A percentile compares a stretch with the other conserved stretches of the same genome.
Conservation (phyloP, 2,329 filamentous ascomycete genomes). For the Taxawa tesnikishii region DNA sequence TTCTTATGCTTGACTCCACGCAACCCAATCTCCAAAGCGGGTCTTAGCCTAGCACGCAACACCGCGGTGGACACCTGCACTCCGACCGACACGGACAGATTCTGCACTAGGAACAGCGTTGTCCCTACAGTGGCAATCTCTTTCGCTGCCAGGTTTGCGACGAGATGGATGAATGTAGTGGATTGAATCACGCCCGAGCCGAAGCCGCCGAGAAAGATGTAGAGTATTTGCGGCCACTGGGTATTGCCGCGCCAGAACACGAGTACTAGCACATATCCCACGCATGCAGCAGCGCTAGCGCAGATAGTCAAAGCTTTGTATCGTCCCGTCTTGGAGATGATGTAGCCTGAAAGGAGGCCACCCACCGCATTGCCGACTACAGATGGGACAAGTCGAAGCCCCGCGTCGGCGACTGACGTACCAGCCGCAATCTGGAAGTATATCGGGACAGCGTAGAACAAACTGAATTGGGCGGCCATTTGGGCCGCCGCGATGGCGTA, state of each 20-base stretch:
- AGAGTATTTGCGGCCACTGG: constrained; percentile 41
- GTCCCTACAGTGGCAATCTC: no score
- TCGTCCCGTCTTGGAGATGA: constrained; percentile 36
- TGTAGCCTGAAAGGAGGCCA: constrained; percentile 32
- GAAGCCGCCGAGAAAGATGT: constrained; percentile 46
- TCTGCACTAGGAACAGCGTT: no score
- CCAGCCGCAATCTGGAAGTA: constrained; percentile 56
- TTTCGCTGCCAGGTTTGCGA: no score
- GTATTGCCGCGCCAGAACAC: constrained; percentile 50
- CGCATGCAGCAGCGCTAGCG: constrained; percentile 38
- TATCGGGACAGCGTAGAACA: no score
- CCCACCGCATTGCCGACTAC: constrained; percentile 56
- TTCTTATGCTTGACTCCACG: no score
- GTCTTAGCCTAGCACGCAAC: no score
- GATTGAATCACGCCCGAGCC: constrained; percentile 35
- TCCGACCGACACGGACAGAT: no score
- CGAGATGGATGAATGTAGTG: no score
- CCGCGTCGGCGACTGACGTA: constrained; percentile 45
- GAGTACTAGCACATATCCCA: no score
- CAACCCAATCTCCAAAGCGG: no score
- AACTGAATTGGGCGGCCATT: constrained; percentile 44
- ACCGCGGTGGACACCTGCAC: no score
- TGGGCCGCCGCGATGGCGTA: constrained; percentile 43
- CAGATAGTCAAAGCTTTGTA: constrained; percentile 45
- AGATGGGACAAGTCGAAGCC: constrained; percentile 51